A percentile compares a stretch with the other conserved stretches of the same genome.
phyloP scores from a whole-genome alignment of 257 asterid species.

The Gardenia jasminoides region DNA sequence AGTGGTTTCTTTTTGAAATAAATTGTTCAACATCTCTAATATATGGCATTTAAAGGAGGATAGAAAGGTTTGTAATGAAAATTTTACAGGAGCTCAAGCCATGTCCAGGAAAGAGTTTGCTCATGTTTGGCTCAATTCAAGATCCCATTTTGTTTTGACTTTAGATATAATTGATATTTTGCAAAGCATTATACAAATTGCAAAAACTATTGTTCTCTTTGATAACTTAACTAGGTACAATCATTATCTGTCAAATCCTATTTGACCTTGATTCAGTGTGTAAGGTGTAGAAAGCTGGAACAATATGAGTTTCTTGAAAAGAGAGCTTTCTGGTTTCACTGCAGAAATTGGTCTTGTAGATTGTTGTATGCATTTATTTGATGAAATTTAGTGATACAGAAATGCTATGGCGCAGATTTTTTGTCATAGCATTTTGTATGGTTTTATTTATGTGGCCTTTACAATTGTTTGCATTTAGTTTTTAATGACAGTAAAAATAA shows the following conservation, averaged over 20 bases:
- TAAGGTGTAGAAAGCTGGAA: neutral
- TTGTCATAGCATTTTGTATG: neutral
- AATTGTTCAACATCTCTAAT: neutral
- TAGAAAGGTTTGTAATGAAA: neutral
- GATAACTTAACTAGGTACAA: neutral
- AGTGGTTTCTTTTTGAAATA: too few relatives aligned
- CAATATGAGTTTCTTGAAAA: neutral
- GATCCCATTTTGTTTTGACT: neutral
- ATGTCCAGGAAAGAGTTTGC: neutral
- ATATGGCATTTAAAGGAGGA: neutral
- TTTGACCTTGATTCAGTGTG: neutral
- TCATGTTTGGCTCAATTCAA: neutral
- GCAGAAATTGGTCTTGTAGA: neutral
- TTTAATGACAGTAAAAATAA: slow-evolving; percentile 9
- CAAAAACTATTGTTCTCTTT: neutral
- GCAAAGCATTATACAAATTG: too few relatives aligned
- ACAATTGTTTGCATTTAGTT: neutral
- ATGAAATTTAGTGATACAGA: neutral
- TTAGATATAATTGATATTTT: neutral
- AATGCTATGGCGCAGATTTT: neutral
- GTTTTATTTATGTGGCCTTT: neutral
- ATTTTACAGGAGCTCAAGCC: neutral
- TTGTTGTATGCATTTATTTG: neutral
- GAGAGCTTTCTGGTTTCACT: neutral
- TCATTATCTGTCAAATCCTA: neutral